phyloP scores from a whole-genome alignment of 2,329 filamentous ascomycete species.

The Periconia digitata region DNA sequence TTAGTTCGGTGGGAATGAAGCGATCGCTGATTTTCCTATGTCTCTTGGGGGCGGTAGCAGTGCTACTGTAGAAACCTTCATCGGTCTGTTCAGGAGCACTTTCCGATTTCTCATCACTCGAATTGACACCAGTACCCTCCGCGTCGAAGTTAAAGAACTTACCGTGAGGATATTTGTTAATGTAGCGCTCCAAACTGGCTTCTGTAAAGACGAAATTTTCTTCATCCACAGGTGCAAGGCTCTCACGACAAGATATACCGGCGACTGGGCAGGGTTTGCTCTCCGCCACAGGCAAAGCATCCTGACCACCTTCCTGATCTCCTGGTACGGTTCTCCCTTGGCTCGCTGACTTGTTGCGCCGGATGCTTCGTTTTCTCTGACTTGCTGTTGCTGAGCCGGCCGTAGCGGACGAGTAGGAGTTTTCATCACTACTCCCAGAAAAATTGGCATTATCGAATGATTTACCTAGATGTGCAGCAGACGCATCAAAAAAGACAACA shows the following conservation, averaged over 20 bases:
- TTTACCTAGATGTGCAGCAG: constrained; percentile 29
- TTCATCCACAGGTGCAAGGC: constrained; percentile 19
- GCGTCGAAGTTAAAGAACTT: constrained; percentile 41
- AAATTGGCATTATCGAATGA: constrained; percentile 21
- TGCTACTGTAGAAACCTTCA: constrained; percentile 30
- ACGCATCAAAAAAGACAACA: constrained; percentile 40
- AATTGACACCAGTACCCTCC: constrained; percentile 33
- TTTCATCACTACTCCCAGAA: constrained; percentile 27
- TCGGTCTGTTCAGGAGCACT: constrained; percentile 16
- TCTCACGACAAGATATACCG: constrained; percentile 24
- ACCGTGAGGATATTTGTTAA: constrained; percentile 34
- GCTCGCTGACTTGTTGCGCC: constrained; percentile 3
- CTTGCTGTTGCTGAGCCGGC: constrained; percentile 30
- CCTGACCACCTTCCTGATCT: not conserved
- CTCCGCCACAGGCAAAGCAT: constrained; percentile 6
- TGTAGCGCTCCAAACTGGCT: constrained; percentile 37
- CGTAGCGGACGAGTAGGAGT: constrained; percentile 29
- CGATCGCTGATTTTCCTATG: constrained; percentile 26
- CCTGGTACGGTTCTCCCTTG: not conserved
- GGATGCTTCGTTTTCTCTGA: constrained; percentile 15
- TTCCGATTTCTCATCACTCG: constrained; percentile 34
- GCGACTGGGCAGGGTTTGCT: constrained; percentile 29
- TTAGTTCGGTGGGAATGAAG: constrained; percentile 35
- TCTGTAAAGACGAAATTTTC: constrained; percentile 36
- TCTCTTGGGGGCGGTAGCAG: constrained; percentile 11